Percentiles rank a stretch among this genome's conserved stretches.
These are phyloP conservation scores for Monosporascus ibericus DNA, from an alignment of 2,329 filamentous ascomycete genomes.

Conservation along the genomic window DNA sequence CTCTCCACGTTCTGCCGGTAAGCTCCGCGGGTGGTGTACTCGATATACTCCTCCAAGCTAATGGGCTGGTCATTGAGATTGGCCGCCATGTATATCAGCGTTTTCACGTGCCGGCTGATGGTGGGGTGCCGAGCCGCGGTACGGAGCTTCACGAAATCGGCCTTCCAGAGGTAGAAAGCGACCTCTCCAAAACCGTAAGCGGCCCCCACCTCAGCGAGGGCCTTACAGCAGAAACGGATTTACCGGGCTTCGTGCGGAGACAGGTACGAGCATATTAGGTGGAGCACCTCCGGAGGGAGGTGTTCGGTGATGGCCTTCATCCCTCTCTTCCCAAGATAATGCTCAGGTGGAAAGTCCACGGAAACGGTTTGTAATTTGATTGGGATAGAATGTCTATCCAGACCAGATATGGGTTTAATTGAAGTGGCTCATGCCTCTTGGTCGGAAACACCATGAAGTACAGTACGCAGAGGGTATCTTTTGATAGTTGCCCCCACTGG, in stretches of 20 bases:
- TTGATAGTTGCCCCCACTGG: too few relatives aligned
- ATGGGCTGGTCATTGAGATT: neutral
- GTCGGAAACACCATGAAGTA: too few relatives aligned
- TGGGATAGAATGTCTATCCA: too few relatives aligned
- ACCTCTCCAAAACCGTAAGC: conserved; percentile 1
- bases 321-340: too few relatives aligned
- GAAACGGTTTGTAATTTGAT: too few relatives aligned
- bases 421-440: too few relatives aligned
- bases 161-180: neutral
- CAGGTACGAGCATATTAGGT: conserved; percentile 1
- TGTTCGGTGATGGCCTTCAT: too few relatives aligned
- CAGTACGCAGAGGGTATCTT: too few relatives aligned
- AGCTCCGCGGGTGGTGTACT: neutral
- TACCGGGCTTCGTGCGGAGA: conserved; percentile 2
- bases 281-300: conserved; percentile 1
- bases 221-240: conserved; percentile 5
- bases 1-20: neutral
- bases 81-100: conserved; percentile 2
- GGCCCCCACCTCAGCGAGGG: conserved; percentile 4
- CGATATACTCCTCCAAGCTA: neutral
- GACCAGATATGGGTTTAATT: too few relatives aligned
- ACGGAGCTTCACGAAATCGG: conserved; percentile 3
- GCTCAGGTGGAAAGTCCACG: too few relatives aligned
- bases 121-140: conserved; percentile 4
- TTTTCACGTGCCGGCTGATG: conserved; percentile 3